Conservation (phyloP, 257 asterid genomes). For the Petrea volubilis region DNA sequence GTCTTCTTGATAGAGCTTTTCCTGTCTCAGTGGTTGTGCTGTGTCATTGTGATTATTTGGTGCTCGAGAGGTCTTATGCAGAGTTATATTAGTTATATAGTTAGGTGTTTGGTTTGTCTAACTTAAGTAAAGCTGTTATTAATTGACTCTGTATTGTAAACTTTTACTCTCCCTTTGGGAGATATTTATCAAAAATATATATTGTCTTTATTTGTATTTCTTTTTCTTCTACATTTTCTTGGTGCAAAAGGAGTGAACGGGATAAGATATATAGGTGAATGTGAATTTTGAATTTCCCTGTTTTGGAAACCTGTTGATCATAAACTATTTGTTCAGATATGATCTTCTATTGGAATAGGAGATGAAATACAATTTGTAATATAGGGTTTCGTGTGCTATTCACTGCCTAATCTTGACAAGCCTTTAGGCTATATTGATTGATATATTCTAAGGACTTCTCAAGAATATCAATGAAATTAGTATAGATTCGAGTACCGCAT, state of each 20-base stretch:
- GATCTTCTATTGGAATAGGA: background rate
- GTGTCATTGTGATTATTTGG: constrained; percentile 20
- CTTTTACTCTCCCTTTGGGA: constrained; percentile 25
- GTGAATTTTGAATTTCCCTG: background rate
- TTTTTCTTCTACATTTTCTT: background rate
- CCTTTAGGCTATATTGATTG: too few relatives aligned
- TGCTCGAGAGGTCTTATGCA: constrained; percentile 49
- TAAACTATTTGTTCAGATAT: background rate
- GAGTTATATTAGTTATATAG: background rate
- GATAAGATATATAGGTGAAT: background rate
- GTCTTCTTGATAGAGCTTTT: constrained; percentile 35
- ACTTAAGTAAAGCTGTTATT: constrained; percentile 9
- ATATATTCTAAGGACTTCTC: too few relatives aligned
- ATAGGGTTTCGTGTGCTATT: too few relatives aligned
- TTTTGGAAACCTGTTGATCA: background rate
- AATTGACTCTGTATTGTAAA: constrained; percentile 27
- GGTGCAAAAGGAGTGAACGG: background rate
- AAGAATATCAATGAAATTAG: background rate
- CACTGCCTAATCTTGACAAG: too few relatives aligned
- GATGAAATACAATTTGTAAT: too few relatives aligned
- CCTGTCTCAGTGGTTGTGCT: constrained; percentile 10
- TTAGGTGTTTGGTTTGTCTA: constrained; percentile 26
- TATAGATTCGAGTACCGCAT: too few relatives aligned
- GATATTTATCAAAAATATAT: constrained; percentile 5
- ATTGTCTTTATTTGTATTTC: background rate